Base-by-base conservation (phyloP, 2,329 filamentous ascomycete species). In the Fusarium sp. region DNA sequence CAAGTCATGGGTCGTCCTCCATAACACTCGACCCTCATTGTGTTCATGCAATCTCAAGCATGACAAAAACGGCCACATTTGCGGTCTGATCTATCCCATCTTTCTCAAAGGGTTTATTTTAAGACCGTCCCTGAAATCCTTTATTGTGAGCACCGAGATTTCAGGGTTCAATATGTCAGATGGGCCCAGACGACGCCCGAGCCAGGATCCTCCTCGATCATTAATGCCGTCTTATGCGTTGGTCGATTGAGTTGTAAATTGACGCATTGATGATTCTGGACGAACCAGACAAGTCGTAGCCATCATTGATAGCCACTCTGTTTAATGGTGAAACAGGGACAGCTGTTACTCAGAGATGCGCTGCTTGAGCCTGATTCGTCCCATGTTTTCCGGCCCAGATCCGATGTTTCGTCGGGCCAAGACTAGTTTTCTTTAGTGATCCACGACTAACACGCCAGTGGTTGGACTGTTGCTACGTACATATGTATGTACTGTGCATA, bases 181-280 rank as follows among this genome's bases (percentile, higher is more conserved):
- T 58, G 70, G 62, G 58, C 57, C 60, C 61, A 65, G 64, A 71
- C 66, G 54, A 57, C 63, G 61, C 57, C 37, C 45, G 34, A 52
- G 47, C 67, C 41, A 37, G 65, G 63, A 57, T 57, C 44, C 44
- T 27, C 51, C 57, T 49, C 37, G 30, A 62, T 46, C 24, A 52
- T 55, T 58, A 32, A 69, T 70, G 68, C 64, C 22, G 48, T 70
- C 20, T 61, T 55, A 70, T 70, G 68, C 68, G 49, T 55, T 69
- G 41, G 55, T 34, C 22, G 42, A 52, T 40, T 65, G 45, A 44
- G 40, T 46, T 63, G 46, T 37, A 48, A 7, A 37, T 37, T 37
- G 34, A 46, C 57, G 51, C 25, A 47, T 49, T 67, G 45, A 56
- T 44, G 46, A 41, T 37, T 58, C 29, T 46, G 48, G 32, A 14